Evolutionary conservation across 2,329 filamentous ascomycete species (phyloP).

Genomic region (Diaporthe sp.): DNA sequence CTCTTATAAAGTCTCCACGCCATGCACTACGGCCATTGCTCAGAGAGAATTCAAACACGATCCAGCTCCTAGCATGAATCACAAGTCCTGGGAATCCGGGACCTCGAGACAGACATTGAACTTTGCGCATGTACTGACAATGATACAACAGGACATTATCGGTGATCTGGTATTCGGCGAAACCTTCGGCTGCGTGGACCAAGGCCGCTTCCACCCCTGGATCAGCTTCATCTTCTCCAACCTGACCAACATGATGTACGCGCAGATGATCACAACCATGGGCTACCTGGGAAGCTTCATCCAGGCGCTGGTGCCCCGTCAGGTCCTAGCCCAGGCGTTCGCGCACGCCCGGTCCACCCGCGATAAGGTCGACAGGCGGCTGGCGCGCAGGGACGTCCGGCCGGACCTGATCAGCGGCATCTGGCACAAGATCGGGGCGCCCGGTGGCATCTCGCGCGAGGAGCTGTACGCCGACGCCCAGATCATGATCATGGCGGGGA

Average conservation of each 20-base stretch:
- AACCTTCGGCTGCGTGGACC: constrained; percentile 39
- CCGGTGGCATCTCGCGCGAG: constrained; percentile 26
- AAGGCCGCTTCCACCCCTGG: constrained; percentile 40
- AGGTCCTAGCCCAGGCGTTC: constrained; percentile 29
- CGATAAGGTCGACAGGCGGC: constrained; percentile 35
- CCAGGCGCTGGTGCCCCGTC: constrained; percentile 31
- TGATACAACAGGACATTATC: constrained; percentile 36
- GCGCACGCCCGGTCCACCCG: constrained; percentile 33
- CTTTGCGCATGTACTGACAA: neutral
- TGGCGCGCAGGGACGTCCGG: constrained; percentile 29
- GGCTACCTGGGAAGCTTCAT: constrained; percentile 31
- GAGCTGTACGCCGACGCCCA: constrained; percentile 36
- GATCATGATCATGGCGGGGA: constrained; percentile 36
- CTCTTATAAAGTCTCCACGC: neutral
- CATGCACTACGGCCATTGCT: neutral
- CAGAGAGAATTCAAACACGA: no score
- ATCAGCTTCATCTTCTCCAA: constrained; percentile 39
- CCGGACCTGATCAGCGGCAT: constrained; percentile 33
- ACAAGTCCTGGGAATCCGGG: no score
- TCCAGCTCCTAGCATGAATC: no score
- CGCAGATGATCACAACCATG: constrained; percentile 35
- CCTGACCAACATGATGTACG: constrained; percentile 39
- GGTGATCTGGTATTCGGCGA: constrained; percentile 42
- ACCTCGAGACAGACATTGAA: neutral
- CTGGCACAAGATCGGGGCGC: constrained; percentile 24